These are phyloP conservation scores for Botryotinia convoluta DNA, from an alignment of 2,329 filamentous ascomycete genomes.

Conservation along the genomic window DNA sequence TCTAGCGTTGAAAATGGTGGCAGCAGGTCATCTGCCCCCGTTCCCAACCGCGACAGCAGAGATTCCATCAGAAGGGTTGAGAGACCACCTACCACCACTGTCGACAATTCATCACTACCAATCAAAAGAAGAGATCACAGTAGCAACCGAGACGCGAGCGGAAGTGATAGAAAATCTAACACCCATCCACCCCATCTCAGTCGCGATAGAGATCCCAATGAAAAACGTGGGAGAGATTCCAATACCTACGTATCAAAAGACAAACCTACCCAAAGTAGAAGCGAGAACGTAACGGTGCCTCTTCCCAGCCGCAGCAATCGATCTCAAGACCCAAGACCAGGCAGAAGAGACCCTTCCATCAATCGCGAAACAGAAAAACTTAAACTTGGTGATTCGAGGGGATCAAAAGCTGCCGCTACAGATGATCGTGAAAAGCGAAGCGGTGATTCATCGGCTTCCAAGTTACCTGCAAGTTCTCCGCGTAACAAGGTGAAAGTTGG, in stretches of 20 bases:
- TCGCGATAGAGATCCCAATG: no score
- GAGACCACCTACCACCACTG: neutral
- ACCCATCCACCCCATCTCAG: neutral
- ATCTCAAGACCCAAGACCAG: neutral
- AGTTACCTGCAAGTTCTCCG: neutral
- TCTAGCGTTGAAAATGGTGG: neutral
- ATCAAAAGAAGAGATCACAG: neutral
- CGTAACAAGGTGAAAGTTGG: neutral
- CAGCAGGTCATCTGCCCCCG: neutral
- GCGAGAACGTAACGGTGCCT: neutral
- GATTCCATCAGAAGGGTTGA: neutral
- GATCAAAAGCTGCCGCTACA: neutral
- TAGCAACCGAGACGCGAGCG: neutral
- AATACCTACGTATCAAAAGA: neutral
- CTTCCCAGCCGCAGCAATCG: neutral
- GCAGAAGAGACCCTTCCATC: neutral
- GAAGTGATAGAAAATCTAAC: neutral
- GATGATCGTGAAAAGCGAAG: neutral
- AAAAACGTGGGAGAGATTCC: neutral
- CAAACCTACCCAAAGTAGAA: rapidly evolving
- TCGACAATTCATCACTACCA: neutral
- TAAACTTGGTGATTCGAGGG: neutral
- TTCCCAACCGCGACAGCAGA: neutral
- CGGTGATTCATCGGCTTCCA: neutral
- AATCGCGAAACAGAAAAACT: neutral